phyloP scores from a whole-genome alignment of 148 eudicot species.

The Diospyros lotus region DNA sequence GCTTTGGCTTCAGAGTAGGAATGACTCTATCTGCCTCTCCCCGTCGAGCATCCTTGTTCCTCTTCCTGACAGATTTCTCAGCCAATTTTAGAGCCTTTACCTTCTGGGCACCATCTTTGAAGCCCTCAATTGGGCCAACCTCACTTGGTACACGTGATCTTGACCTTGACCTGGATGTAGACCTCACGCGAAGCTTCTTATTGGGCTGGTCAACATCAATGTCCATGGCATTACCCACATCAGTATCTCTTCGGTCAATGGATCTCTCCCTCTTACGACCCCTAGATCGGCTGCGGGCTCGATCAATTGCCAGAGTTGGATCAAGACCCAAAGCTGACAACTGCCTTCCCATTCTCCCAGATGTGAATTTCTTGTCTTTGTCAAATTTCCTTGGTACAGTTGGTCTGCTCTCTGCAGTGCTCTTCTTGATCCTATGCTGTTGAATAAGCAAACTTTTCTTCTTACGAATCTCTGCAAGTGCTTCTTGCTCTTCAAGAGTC shows the following conservation, averaged over 20 bases:
- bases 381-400: constrained; percentile 71
- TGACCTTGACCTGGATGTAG: constrained; percentile 46
- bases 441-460: constrained; percentile 77
- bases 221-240: constrained; percentile 53
- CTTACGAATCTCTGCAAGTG: constrained; percentile 64
- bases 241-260: constrained; percentile 13
- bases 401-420: constrained; percentile 70
- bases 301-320: constrained; percentile 54
- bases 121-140: constrained; percentile 74
- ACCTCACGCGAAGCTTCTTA: constrained; percentile 60
- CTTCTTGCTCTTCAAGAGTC: constrained; percentile 61
- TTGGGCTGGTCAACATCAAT: constrained; percentile 49
- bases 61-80: constrained; percentile 41
- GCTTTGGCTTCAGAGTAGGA: constrained; percentile 69
- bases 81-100: constrained; percentile 60
- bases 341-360: constrained; percentile 82
- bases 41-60: constrained; percentile 64
- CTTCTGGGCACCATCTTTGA: constrained; percentile 64
- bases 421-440: constrained; percentile 83
- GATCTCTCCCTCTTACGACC: constrained; percentile 94
- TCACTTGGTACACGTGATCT: constrained; percentile 63
- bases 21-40: constrained; percentile 83
- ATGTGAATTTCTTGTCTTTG: constrained; percentile 59
- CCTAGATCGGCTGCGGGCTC: constrained; percentile 75
- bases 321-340: constrained; percentile 66